Evolutionary conservation across 2,329 filamentous ascomycete genomes (phyloP).

Genomic region (Fusarium phyllophilum): DNA sequence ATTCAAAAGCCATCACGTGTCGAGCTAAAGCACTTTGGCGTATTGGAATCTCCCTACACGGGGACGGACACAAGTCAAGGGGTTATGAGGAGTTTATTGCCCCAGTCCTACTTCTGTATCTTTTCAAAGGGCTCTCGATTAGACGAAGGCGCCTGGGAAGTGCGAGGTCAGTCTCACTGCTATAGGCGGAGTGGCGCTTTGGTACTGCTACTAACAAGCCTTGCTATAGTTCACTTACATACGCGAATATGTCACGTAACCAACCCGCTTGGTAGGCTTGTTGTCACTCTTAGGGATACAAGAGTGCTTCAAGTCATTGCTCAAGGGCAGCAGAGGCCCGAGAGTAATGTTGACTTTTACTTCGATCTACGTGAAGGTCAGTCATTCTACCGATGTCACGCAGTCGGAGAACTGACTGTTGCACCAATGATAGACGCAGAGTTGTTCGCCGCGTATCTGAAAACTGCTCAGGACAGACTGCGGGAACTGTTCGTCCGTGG

Average conservation of each 20-base stretch:
- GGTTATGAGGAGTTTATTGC: rapidly evolving
- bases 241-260: not conserved
- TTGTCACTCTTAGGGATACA: rapidly evolving
- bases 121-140: rapidly evolving
- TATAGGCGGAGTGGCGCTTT: rapidly evolving
- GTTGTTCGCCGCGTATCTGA: rapidly evolving
- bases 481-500: rapidly evolving
- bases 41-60: rapidly evolving
- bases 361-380: not conserved
- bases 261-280: not conserved
- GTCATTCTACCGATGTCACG: rapidly evolving
- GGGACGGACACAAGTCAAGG: rapidly evolving
- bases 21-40: not conserved
- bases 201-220: rapidly evolving
- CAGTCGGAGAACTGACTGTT: rapidly evolving
- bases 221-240: rapidly evolving
- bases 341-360: not conserved
- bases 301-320: rapidly evolving
- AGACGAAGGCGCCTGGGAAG: not conserved
- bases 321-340: rapidly evolving
- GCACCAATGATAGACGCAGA: rapidly evolving
- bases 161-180: not conserved
- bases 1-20: rapidly evolving
- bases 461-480: not conserved
- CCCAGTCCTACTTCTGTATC: not conserved